These are phyloP conservation scores for Vachellia collinsii DNA, from an alignment of 306 rosid species.

Conservation along the genomic window DNA sequence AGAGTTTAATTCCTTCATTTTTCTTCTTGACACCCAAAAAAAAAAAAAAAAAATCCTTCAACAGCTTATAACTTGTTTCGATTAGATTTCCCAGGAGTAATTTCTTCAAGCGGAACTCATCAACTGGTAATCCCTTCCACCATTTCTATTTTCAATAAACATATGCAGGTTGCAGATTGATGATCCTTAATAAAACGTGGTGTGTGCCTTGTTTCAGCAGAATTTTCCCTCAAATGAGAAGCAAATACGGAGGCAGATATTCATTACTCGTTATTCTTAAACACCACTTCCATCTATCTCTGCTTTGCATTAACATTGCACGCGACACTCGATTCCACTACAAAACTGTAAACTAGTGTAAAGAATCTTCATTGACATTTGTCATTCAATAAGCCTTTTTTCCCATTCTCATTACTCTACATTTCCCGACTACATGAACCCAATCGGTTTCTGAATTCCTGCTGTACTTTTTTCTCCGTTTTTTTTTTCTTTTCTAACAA, in stretches of 20 bases:
- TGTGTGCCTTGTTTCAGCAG: background rate
- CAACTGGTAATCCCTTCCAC: background rate
- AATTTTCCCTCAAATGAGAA: background rate
- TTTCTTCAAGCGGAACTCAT: background rate
- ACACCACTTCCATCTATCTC: background rate
- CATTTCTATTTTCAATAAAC: background rate
- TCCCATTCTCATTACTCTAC: conserved; percentile 66
- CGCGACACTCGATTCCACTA: conserved; percentile 2
- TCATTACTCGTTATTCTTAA: background rate
- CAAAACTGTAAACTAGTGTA: conserved; percentile 37
- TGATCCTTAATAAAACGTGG: background rate
- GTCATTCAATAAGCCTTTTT: conserved; percentile 59
- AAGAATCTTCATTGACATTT: conserved; percentile 52
- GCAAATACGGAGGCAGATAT: background rate
- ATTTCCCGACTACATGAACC: conserved; percentile 64
- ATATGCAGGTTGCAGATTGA: background rate
- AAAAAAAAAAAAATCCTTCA: too few relatives aligned
- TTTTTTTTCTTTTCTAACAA: conserved; percentile 28
- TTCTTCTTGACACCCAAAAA: background rate
- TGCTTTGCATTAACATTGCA: background rate
- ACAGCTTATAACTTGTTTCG: background rate
- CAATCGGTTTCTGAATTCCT: conserved; percentile 55
- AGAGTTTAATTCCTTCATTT: background rate
- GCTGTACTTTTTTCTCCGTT: conserved; percentile 36
- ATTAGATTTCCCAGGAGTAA: background rate